A percentile compares a stretch with the other conserved stretches of the same genome.
phyloP scores from a whole-genome alignment of 768 basidiomycete genomes.

The Sarcodon sp. region DNA sequence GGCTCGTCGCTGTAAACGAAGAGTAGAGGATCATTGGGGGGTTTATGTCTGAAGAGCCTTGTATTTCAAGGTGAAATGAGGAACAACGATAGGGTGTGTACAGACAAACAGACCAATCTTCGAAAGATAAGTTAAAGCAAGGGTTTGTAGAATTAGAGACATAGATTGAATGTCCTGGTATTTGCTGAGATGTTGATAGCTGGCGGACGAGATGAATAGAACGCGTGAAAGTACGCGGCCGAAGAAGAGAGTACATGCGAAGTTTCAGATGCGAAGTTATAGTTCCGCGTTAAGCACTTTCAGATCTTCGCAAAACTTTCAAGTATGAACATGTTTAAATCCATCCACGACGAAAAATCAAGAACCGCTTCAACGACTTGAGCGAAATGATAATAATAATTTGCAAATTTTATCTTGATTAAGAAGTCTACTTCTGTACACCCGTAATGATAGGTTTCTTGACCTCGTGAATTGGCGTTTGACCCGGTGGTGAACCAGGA shows the following conservation, averaged over 20 bases:
- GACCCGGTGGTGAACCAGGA: conserved; percentile 74
- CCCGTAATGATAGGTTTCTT: conserved; percentile 71
- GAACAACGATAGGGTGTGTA: not conserved
- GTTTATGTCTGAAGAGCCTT: conserved; percentile 74
- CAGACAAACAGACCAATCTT: conserved; percentile 58
- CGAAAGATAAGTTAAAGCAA: conserved; percentile 81
- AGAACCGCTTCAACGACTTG: too few relatives aligned
- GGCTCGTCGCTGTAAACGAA: conserved; percentile 81
- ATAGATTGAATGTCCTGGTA: conserved; percentile 38
- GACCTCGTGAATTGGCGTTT: conserved; percentile 82
- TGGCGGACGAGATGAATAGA: not conserved
- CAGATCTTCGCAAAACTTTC: too few relatives aligned
- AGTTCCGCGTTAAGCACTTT: too few relatives aligned
- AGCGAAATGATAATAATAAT: too few relatives aligned
- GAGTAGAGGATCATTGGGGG: conserved; percentile 55
- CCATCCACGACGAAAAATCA: too few relatives aligned
- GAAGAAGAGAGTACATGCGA: not conserved
- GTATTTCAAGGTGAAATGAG: conserved; percentile 8
- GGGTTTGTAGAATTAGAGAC: conserved; percentile 72
- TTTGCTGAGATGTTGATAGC: not conserved
- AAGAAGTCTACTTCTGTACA: conserved; percentile 58
- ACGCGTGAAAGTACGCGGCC: not conserved
- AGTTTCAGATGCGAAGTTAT: too few relatives aligned
- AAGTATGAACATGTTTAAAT: too few relatives aligned
- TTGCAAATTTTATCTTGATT: not conserved